A percentile compares a stretch with the other conserved stretches of the same genome.
These are phyloP conservation scores for Garcia nutans DNA, from an alignment of 345 rosid genomes.

Conservation along the genomic window DNA sequence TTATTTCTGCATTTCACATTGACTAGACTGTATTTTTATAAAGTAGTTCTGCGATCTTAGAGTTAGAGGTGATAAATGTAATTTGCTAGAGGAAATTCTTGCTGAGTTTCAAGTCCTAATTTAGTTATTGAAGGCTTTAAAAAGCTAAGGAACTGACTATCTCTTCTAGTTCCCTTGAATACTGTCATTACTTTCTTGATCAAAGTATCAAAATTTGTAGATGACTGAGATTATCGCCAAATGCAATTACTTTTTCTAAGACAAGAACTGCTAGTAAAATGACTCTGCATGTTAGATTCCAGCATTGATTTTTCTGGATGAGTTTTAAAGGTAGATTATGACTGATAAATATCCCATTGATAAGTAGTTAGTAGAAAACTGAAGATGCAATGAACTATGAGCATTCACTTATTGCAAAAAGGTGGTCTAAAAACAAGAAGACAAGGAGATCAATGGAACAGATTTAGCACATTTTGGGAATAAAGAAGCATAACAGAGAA, in stretches of 20 bases:
- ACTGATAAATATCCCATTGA: neutral
- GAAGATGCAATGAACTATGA: no score
- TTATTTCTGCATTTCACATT: no score
- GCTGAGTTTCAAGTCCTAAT: no score
- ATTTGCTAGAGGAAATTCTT: no score
- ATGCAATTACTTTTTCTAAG: no score
- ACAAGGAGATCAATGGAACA: constrained; percentile 1
- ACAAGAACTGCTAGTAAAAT: no score
- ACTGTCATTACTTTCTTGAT: neutral
- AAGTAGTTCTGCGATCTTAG: no score
- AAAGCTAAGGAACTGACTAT: neutral
- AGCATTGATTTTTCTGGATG: neutral
- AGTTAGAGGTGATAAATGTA: no score
- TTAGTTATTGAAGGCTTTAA: no score
- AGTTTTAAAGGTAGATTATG: neutral
- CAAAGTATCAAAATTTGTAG: neutral
- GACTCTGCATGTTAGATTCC: no score
- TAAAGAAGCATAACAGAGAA: constrained; percentile 19
- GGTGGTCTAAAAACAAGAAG: constrained; percentile 6
- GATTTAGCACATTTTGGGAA: constrained; percentile 25
- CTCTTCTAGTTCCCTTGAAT: neutral
- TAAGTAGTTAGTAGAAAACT: neutral
- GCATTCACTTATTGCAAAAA: neutral
- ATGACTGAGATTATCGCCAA: neutral
- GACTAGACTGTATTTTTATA: no score